Evolutionary conservation across 1,284 basidiomycete species (phyloP).

Genomic region (Singerocomus inundabilis): DNA sequence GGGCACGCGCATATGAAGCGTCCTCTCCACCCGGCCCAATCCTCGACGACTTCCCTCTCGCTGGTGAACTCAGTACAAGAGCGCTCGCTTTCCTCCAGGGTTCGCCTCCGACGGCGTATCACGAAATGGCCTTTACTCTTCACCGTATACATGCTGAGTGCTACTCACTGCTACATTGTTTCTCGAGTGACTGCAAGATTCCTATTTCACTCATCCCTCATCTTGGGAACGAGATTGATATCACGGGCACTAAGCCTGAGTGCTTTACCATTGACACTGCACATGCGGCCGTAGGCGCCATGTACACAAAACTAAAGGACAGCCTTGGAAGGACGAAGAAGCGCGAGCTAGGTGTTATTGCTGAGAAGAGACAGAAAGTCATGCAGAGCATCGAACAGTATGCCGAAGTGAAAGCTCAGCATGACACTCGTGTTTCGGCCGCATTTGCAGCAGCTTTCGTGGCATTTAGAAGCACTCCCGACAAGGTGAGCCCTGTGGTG

Average conservation of each 20-base stretch:
- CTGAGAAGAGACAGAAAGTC: constrained; percentile 76
- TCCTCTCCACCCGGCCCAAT: constrained; percentile 39
- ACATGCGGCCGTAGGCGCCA: constrained; percentile 64
- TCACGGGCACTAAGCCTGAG: constrained; percentile 59
- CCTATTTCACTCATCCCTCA: constrained; percentile 77
- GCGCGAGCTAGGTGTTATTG: constrained; percentile 70
- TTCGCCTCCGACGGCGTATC: constrained; percentile 77
- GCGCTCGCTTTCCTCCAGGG: constrained; percentile 76
- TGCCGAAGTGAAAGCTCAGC: constrained; percentile 78
- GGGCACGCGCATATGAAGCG: constrained; percentile 67
- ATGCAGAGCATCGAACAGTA: constrained; percentile 82
- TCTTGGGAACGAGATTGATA: constrained; percentile 78
- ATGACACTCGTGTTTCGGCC: constrained; percentile 87
- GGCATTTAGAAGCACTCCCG: constrained; percentile 77
- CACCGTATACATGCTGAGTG: constrained; percentile 83
- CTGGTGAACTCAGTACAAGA: constrained; percentile 62
- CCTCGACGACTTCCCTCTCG: constrained; percentile 57
- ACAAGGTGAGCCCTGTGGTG: constrained; percentile 95
- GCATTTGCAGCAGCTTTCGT: constrained; percentile 91
- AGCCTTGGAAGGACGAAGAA: constrained; percentile 75
- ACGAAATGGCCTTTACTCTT: constrained; percentile 88
- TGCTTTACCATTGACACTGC: constrained; percentile 86
- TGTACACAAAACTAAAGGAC: constrained; percentile 76
- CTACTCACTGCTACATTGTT: constrained; percentile 75
- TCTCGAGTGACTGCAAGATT: constrained; percentile 84